phyloP scores from a whole-genome alignment of 2,329 filamentous ascomycete species.

The Verticillium albo-atrum region DNA sequence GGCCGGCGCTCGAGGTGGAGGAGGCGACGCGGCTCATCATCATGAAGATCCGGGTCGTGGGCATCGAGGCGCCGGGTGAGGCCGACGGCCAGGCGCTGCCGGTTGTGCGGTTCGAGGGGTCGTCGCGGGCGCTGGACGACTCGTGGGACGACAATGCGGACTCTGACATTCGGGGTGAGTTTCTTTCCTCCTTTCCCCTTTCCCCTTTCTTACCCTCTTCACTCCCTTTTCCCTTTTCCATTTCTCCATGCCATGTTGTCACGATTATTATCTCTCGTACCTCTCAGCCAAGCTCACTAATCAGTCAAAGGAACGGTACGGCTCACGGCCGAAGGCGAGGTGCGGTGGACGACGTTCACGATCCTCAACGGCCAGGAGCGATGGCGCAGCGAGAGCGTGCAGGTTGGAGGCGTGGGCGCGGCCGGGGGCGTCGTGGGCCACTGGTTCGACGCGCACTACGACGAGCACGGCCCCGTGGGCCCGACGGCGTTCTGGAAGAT shows the following conservation, averaged over 20 bases:
- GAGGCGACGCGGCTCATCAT: conserved; percentile 69
- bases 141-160: conserved; percentile 66
- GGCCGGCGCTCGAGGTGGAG: conserved; percentile 51
- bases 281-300: not conserved
- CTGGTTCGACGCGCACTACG: conserved; percentile 75
- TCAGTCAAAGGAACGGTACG: conserved; percentile 51
- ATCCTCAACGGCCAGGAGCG: conserved; percentile 60
- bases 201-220: not conserved
- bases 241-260: too few species aligned
- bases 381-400: conserved; percentile 74
- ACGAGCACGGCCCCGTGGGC: conserved; percentile 64
- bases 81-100: conserved; percentile 56
- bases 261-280: too few species aligned
- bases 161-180: conserved; percentile 58
- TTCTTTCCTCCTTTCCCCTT: not conserved
- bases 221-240: not conserved
- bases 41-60: conserved; percentile 60
- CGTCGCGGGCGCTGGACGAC: conserved; percentile 57
- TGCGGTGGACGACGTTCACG: conserved; percentile 69
- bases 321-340: conserved; percentile 64
- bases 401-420: conserved; percentile 63
- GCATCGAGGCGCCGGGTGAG: conserved; percentile 53
- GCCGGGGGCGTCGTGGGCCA: conserved; percentile 66
- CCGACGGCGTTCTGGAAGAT: conserved; percentile 76
- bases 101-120: conserved; percentile 64